Base-by-base conservation (phyloP, 202 grass and related monocot species). In the Thinopyrum obtusiflorum region DNA sequence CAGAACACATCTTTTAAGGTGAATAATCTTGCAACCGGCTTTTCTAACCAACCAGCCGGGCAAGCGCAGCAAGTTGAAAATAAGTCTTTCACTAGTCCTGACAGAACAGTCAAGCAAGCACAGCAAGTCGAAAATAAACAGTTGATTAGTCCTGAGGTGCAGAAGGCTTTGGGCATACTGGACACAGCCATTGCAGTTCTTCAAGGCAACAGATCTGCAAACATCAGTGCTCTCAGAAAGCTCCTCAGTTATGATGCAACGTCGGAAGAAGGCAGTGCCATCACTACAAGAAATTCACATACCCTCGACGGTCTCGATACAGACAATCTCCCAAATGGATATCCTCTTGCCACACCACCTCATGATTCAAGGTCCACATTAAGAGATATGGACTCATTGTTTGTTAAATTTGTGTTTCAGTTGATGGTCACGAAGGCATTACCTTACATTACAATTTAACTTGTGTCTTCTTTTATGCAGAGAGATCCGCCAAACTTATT, bases 101-200 rank as follows among this genome's bases (percentile, higher is more conserved):
- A 94, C 20, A 20, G 7, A 59, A 9, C 53, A 59, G 53, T 59
- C 20, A 70, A 77, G 18, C 76, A 63, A 77, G 49, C 18, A 35
- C 69, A 77, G 9, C 81, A 27, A 1, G 40, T 70, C 2, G 4
- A 81, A 71, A 70, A 65, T 53, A 84, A 55, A 63, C 39, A 17
- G 32, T 80, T 31, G 76, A 26, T 94, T 31, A 90, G 82, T 73
- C 73, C 87, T 71, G 87, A 94, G 73, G 92, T 94, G 61, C 66
- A 88, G 80, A 72, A 77, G 51, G 87, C 87, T 77, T 28, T 94
- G 82, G 83, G 73, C 8, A 88, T 94, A 85, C 57, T 94, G 78
- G 89, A 94, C 78, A 85, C 44, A 3, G 87, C 90, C 18, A 94
- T 88, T 83, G 62, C 31, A 83, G 62, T 88, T 82, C 46, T 92